Evolutionary conservation across 179 eudicot species (phyloP), one percentile per base, ranked within the genome.

Genomic region (Sideroxylon spinosum): DNA sequence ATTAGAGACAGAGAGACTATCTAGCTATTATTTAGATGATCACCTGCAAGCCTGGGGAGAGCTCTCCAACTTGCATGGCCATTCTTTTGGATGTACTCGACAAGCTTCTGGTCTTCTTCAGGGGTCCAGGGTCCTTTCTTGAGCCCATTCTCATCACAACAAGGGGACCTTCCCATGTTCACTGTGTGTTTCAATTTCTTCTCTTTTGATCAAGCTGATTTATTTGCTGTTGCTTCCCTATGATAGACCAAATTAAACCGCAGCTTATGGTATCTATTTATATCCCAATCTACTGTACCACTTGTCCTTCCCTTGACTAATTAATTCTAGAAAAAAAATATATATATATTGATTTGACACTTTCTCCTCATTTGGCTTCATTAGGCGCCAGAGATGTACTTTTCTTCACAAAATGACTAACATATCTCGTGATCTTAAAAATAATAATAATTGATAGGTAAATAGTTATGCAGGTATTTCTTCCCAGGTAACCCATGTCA

Each of bases 31-130:
- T 52, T 8, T 53, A 66, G 8, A 64, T 37, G 44, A 37, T 75
- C 55, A 81, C 87, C 87, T 25, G 87, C 81, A 69, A 85, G 87
- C 65, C 80, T 82, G 12, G 87, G 84, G 55, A 85, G 87, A 55
- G 85, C 86, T 75, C 87, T 82, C 87, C 87, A 85, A 80, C 83
- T 82, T 73, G 84, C 84, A 78, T 80, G 85, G 64, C 87, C 87
- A 71, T 85, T 77, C 37, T 82, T 78, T 3, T 80, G 49, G 60
- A 85, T 85, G 70, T 69, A 66, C 12, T 82, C 25, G 71, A 78
- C 46, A 60, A 85, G 87, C 44, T 82, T 79, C 10, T 85, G 74
- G 69, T 85, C 87, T 82, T 85, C 87, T 62, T 85, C 87, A 20
- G 82, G 80, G 0, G 84, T 85, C 87, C 87, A 85, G 23, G 76